phyloP scores from a whole-genome alignment of 2,329 filamentous ascomycete species.

The Leptodontidium sp. region DNA sequence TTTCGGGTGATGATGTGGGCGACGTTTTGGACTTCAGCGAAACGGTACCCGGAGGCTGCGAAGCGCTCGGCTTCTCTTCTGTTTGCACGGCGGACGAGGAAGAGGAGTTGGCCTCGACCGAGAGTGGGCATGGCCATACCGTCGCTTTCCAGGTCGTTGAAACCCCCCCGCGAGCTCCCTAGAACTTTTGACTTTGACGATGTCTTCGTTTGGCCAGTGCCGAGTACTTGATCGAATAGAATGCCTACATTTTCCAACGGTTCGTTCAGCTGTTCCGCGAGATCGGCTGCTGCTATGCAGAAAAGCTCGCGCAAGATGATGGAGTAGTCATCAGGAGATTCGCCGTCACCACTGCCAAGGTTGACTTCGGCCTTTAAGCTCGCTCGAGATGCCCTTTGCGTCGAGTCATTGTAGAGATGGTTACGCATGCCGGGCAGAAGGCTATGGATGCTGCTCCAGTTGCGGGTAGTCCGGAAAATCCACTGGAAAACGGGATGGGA shows the following conservation, averaged over 20 bases:
- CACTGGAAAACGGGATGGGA: slow-evolving; percentile 84
- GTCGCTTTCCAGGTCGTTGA: slow-evolving; percentile 23
- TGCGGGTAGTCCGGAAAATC: slow-evolving; percentile 82
- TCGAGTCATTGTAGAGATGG: slow-evolving; percentile 65
- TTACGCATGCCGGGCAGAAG: slow-evolving; percentile 76
- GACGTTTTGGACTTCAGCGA: slow-evolving; percentile 74
- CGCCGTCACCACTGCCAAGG: slow-evolving; percentile 61
- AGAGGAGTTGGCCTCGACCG: slow-evolving; percentile 80
- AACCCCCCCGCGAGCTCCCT: too few relatives aligned
- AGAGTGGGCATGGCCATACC: slow-evolving; percentile 45
- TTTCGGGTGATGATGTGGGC: slow-evolving; percentile 71
- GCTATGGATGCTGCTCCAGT: slow-evolving; percentile 75
- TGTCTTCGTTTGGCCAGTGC: slow-evolving; percentile 59
- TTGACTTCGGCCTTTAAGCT: slow-evolving; percentile 52
- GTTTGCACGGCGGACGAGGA: slow-evolving; percentile 73
- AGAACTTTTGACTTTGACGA: slow-evolving; percentile 19
- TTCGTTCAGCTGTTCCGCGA: slow-evolving; percentile 72
- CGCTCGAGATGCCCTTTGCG: slow-evolving; percentile 20
- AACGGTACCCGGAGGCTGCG: slow-evolving; percentile 77
- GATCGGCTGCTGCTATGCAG: slow-evolving; percentile 76
- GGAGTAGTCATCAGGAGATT: slow-evolving; percentile 73
- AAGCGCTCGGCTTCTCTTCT: slow-evolving; percentile 68
- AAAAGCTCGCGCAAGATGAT: slow-evolving; percentile 83
- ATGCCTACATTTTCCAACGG: slow-evolving; percentile 70
- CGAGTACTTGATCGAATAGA: slow-evolving; percentile 78